Evolutionary conservation across 345 rosid genomes (phyloP).

Genomic region (Rhodamnia argentea): DNA sequence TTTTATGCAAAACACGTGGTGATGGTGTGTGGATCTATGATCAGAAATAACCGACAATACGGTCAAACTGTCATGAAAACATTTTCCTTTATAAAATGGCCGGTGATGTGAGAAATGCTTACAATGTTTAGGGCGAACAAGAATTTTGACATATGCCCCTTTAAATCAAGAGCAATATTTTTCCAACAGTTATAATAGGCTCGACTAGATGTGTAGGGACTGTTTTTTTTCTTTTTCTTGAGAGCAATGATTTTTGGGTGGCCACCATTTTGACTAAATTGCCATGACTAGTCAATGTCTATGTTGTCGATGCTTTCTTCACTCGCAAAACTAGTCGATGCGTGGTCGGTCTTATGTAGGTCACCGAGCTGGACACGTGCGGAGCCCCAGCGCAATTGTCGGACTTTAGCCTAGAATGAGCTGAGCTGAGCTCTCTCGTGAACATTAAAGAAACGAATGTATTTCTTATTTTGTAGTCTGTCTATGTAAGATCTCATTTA

Average conservation of each 20-base stretch:
- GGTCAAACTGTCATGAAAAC: too few species aligned
- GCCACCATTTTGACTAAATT: not conserved
- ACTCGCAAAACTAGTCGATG: not conserved
- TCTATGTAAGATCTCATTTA: not conserved
- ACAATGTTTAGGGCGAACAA: not conserved
- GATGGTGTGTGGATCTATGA: too few species aligned
- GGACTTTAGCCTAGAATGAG: not conserved
- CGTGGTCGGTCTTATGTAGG: not conserved
- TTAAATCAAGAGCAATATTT: not conserved
- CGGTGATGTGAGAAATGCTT: not conserved
- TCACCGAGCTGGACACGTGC: slow-evolving; percentile 59
- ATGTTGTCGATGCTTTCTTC: not conserved
- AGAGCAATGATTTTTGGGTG: not conserved
- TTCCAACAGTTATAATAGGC: not conserved
- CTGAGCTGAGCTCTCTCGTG: not conserved
- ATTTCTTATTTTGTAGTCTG: not conserved
- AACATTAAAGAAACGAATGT: not conserved
- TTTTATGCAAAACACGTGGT: too few species aligned
- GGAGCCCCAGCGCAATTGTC: slow-evolving; percentile 2
- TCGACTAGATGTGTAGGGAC: not conserved
- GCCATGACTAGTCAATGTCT: not conserved
- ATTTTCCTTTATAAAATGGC: too few species aligned
- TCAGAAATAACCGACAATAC: too few species aligned
- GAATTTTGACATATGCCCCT: not conserved
- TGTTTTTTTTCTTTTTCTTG: not conserved